phyloP scores from a whole-genome alignment of 495 filamentous ascomycete species.

The Penicillium verhagenii region DNA sequence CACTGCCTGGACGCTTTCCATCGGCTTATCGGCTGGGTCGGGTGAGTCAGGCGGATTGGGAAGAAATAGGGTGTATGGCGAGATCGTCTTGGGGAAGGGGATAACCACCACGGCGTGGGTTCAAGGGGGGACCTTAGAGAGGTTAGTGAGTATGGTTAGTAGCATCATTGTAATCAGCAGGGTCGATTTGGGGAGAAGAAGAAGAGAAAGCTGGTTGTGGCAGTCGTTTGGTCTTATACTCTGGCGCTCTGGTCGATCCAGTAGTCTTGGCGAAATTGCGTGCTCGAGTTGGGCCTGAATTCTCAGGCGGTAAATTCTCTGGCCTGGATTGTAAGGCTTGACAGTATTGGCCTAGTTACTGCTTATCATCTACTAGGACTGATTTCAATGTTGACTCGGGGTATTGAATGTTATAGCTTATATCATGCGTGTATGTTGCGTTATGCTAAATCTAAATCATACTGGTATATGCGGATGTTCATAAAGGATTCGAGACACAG shows the following conservation, averaged over 20 bases:
- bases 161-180: not conserved
- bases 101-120: not conserved
- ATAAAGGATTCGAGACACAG: too few species aligned
- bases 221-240: conserved; percentile 32
- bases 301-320: not conserved
- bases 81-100: not conserved
- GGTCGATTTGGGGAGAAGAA: conserved; percentile 2
- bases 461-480: too few species aligned
- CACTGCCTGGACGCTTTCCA: conserved; percentile 16
- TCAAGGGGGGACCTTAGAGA: not conserved
- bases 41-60: conserved; percentile 5
- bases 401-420: too few species aligned
- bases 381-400: too few species aligned
- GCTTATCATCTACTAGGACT: too few species aligned
- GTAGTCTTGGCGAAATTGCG: conserved; percentile 44
- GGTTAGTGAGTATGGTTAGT: not conserved
- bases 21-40: conserved; percentile 29
- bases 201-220: conserved; percentile 18
- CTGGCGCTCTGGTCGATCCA: conserved; percentile 15
- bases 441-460: too few species aligned
- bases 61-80: not conserved
- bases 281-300: conserved; percentile 25
- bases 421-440: too few species aligned
- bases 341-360: too few species aligned
- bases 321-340: not conserved